Conservation (phyloP, 2,329 filamentous ascomycete genomes). For the Beauveria medogensis region DNA sequence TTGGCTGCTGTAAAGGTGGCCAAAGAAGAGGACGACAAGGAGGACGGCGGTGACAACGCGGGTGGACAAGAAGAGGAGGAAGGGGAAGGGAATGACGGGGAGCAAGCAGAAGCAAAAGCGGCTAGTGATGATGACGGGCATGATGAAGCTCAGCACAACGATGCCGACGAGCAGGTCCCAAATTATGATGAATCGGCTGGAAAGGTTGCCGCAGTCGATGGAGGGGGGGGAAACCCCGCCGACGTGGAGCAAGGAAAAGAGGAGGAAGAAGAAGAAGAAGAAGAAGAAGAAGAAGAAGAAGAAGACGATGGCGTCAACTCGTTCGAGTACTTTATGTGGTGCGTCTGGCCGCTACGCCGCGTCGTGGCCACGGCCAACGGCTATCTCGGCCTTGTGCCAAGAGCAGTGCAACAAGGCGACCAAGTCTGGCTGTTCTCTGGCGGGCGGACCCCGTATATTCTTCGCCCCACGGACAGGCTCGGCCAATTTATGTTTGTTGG, state of each 20-base stretch:
- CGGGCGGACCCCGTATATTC: constrained; percentile 3
- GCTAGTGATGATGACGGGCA: neutral
- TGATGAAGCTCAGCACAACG: neutral
- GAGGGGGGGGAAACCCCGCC: neutral
- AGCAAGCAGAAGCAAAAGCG: neutral
- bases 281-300: neutral
- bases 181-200: neutral
- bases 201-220: neutral
- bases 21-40: neutral
- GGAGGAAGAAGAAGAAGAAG: neutral
- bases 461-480: neutral
- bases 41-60: neutral
- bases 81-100: no score
- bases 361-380: constrained; percentile 5
- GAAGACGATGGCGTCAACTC: neutral
- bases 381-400: constrained; percentile 11
- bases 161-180: neutral
- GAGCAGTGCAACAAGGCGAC: neutral
- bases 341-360: constrained; percentile 5
- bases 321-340: constrained; percentile 7
- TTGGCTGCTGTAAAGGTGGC: neutral
- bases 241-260: no score
- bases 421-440: constrained; percentile 12
- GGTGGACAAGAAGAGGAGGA: neutral
- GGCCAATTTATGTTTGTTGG: neutral